Conservation (phyloP, 306 rosid genomes). For the Prunus campanulata region DNA sequence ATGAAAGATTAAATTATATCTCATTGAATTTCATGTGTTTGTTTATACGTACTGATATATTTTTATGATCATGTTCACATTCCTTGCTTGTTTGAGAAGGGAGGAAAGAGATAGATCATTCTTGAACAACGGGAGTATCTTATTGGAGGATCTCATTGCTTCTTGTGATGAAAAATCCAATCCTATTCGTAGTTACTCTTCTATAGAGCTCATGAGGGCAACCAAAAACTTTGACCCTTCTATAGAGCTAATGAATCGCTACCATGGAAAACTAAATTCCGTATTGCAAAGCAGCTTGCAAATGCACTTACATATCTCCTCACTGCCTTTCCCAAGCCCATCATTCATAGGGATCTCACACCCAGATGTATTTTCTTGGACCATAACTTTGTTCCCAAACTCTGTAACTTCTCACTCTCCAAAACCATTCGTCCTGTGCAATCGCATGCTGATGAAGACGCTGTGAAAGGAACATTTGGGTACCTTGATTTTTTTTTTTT, state of each 20-base stretch:
- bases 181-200: background rate
- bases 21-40: background rate
- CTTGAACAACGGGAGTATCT: background rate
- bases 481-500: no score
- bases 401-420: background rate
- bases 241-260: no score
- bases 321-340: background rate
- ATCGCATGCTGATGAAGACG: background rate
- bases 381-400: background rate
- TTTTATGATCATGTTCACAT: background rate
- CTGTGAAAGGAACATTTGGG: background rate
- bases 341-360: background rate
- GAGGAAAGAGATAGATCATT: background rate
- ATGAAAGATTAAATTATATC: no score
- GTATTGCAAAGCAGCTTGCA: no score
- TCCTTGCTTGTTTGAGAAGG: background rate
- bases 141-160: conserved; percentile 10
- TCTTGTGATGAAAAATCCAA: background rate
- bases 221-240: background rate
- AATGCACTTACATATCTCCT: background rate
- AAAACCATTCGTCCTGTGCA: background rate
- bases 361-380: no score
- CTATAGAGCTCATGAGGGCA: background rate
- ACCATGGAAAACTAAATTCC: no score
- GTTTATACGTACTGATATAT: background rate